Evolutionary conservation across 2,329 filamentous ascomycete genomes (phyloP).

Genomic region (Gnomoniopsis smithogilvyi): DNA sequence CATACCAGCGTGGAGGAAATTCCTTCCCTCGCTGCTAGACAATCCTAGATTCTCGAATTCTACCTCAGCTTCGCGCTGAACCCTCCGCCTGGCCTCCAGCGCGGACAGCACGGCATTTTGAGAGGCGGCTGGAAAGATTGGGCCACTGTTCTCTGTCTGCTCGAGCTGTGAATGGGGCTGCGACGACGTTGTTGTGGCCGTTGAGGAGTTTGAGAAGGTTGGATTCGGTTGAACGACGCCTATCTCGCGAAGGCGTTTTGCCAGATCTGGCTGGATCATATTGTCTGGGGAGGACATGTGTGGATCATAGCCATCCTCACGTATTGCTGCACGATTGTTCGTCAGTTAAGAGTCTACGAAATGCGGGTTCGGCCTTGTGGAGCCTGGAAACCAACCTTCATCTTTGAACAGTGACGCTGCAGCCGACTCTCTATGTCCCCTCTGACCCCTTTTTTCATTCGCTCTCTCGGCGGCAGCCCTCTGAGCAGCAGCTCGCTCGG

Average conservation of each 20-base stretch:
- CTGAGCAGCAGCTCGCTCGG: background rate
- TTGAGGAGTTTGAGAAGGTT: conserved; percentile 51
- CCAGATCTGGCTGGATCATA: conserved; percentile 40
- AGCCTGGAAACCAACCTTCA: conserved; percentile 20
- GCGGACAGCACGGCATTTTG: conserved; percentile 46
- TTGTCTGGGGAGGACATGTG: conserved; percentile 29
- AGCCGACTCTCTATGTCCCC: background rate
- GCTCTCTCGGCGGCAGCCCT: background rate
- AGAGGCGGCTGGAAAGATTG: conserved; percentile 27
- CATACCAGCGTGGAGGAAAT: conserved; percentile 46
- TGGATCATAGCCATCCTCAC: conserved; percentile 38
- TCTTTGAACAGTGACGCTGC: conserved; percentile 22
- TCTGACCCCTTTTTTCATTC: background rate
- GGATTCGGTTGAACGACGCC: conserved; percentile 53
- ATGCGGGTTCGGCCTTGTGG: background rate
- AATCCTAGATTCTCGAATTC: conserved; percentile 41
- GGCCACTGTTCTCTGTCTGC: conserved; percentile 14
- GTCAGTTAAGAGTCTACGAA: background rate
- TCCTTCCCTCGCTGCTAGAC: conserved; percentile 31
- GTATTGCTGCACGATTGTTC: conserved; percentile 31
- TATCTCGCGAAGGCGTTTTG: conserved; percentile 50
- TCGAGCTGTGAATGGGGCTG: background rate
- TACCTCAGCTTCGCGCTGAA: conserved; percentile 41
- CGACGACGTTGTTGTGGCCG: conserved; percentile 26
- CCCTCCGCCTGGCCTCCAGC: conserved; percentile 42